A percentile compares a stretch with the other conserved stretches of the same genome.
phyloP scores from a whole-genome alignment of 1,284 basidiomycete species.

The Peniophora sp. region DNA sequence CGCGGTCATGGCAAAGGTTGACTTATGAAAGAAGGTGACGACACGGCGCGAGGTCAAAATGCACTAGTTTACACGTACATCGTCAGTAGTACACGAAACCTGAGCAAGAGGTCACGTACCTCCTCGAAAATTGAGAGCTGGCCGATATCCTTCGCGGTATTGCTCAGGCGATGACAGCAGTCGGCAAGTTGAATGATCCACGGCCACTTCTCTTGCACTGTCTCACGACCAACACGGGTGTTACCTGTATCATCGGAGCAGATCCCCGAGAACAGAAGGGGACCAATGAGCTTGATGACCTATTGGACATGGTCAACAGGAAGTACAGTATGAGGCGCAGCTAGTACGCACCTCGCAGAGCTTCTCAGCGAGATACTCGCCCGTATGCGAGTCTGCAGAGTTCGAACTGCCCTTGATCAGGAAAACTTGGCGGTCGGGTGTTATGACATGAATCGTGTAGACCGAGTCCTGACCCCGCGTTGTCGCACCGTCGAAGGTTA shows the following conservation, averaged over 20 bases:
- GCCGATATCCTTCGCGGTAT: constrained; percentile 22
- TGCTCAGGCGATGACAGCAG: constrained; percentile 22
- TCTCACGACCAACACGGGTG: constrained; percentile 16
- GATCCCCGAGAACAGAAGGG: constrained; percentile 15
- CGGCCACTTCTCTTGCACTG: constrained; percentile 13
- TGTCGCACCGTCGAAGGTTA: constrained; percentile 11
- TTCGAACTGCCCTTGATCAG: constrained; percentile 6
- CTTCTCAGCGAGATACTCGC: constrained; percentile 9
- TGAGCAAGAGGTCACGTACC: not conserved
- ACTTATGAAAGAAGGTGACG: constrained; percentile 18
- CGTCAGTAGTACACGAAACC: no score
- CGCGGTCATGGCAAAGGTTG: constrained; percentile 15
- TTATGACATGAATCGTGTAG: constrained; percentile 11
- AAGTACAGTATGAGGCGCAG: not conserved
- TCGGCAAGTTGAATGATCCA: constrained; percentile 22
- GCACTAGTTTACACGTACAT: constrained; percentile 12
- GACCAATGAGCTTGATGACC: constrained; percentile 15
- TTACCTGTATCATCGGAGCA: constrained; percentile 26
- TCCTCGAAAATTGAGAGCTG: constrained; percentile 16
- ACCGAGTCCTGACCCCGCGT: constrained; percentile 5
- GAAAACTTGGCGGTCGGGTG: constrained; percentile 3
- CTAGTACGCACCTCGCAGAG: constrained; percentile 11
- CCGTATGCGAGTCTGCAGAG: constrained; percentile 7
- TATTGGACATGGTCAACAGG: constrained; percentile 4
- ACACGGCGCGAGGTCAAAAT: constrained; percentile 13